Evolutionary conservation across 805 yeast genomes (phyloP).

Genomic region (Candida pini): DNA sequence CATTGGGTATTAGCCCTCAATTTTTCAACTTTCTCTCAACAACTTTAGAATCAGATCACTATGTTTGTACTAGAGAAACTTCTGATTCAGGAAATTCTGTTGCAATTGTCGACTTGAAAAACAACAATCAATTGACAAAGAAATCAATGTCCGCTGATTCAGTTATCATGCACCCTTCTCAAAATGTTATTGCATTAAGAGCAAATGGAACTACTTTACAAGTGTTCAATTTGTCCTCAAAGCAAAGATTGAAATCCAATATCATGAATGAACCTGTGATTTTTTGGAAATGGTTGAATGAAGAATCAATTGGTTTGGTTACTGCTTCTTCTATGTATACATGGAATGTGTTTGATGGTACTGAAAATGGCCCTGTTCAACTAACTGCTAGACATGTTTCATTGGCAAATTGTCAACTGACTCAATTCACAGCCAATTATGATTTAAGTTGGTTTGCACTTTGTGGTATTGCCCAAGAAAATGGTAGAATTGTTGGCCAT

Average conservation of each 20-base stretch:
- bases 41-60: slow-evolving; percentile 89
- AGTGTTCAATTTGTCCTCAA: slow-evolving; percentile 81
- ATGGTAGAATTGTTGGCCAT: slow-evolving; percentile 92
- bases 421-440: slow-evolving; percentile 79
- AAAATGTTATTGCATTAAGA: slow-evolving; percentile 84
- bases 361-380: slow-evolving; percentile 73
- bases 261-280: slow-evolving; percentile 84
- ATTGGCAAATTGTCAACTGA: slow-evolving; percentile 77
- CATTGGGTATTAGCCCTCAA: slow-evolving; percentile 77
- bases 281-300: slow-evolving; percentile 91
- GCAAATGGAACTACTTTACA: slow-evolving; percentile 96
- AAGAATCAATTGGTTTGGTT: slow-evolving; percentile 71
- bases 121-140: slow-evolving; percentile 73
- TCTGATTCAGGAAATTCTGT: slow-evolving; percentile 73
- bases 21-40: slow-evolving; percentile 90
- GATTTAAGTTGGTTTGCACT: slow-evolving; percentile 89
- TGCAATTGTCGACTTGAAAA: slow-evolving; percentile 81
- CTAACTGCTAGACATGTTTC: slow-evolving; percentile 81
- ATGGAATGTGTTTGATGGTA: slow-evolving; percentile 82
- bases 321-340: slow-evolving; percentile 70
- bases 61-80: slow-evolving; percentile 74
- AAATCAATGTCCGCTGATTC: slow-evolving; percentile 97
- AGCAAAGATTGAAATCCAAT: slow-evolving; percentile 84
- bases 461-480: slow-evolving; percentile 91
- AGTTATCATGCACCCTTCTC: slow-evolving; percentile 92